phyloP scores from a whole-genome alignment of 129 eudicot species.

The Glebionis coronaria region DNA sequence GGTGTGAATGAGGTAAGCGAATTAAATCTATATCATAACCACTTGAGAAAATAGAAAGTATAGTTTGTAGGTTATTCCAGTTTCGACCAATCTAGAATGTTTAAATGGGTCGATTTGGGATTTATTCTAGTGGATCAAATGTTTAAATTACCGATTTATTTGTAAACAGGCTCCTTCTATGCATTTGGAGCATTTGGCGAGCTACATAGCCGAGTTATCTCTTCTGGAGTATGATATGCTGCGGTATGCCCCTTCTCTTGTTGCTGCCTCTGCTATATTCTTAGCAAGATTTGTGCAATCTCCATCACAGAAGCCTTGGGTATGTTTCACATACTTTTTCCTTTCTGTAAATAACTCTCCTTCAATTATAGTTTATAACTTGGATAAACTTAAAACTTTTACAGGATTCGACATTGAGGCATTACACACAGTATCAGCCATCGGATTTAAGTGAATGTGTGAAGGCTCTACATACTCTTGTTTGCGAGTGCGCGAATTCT shows the following conservation, averaged over 20 bases:
- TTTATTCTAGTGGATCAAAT: not conserved
- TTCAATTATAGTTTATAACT: not conserved
- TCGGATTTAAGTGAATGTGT: slow-evolving; percentile 73
- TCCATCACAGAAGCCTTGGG: slow-evolving; percentile 85
- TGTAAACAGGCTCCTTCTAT: slow-evolving; percentile 60
- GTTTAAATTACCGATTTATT: not conserved
- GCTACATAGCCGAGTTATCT: slow-evolving; percentile 83
- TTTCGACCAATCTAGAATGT: no score
- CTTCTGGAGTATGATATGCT: slow-evolving; percentile 77
- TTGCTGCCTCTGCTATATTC: slow-evolving; percentile 88
- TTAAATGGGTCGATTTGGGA: not conserved
- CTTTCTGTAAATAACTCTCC: no score
- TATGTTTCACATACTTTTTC: slow-evolving; percentile 22
- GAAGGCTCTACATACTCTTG: slow-evolving; percentile 63
- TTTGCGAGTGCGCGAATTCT: slow-evolving; percentile 48
- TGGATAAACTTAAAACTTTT: not conserved
- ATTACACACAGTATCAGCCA: slow-evolving; percentile 78
- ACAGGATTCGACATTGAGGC: slow-evolving; percentile 79
- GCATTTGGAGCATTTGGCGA: slow-evolving; percentile 86
- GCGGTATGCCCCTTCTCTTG: slow-evolving; percentile 65
- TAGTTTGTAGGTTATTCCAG: no score
- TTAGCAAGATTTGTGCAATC: slow-evolving; percentile 60
- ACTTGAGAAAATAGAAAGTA: no score
- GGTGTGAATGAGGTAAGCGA: slow-evolving; percentile 64
- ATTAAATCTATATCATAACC: no score